Percentiles rank a stretch among this genome's conserved stretches.
phyloP scores from a whole-genome alignment of 441 rosid genomes.

The Jatropha multifida region DNA sequence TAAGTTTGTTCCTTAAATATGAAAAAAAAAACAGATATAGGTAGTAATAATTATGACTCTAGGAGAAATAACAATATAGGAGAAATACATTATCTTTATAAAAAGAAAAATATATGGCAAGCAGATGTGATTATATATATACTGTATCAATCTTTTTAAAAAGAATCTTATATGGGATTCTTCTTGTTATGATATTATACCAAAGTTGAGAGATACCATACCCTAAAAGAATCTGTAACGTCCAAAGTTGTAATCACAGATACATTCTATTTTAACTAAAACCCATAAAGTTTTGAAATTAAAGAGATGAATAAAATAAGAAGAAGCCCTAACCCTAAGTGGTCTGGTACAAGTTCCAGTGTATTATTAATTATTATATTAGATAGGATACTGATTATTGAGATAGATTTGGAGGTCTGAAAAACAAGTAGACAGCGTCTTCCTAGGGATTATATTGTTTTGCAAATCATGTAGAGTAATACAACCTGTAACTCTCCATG shows the following conservation, averaged over 20 bases:
- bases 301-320: background rate
- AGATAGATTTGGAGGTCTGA: slow-evolving; percentile 18
- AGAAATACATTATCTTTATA: slow-evolving; percentile 10
- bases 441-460: slow-evolving; percentile 37
- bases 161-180: slow-evolving; percentile 38
- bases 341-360: slow-evolving; percentile 24
- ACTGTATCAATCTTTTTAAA: slow-evolving; percentile 30
- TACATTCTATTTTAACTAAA: too few relatives aligned
- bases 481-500: slow-evolving; percentile 48
- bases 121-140: background rate
- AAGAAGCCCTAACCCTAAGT: background rate
- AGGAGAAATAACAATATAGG: too few relatives aligned
- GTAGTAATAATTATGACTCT: too few relatives aligned
- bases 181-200: slow-evolving; percentile 12
- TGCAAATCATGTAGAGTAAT: slow-evolving; percentile 38
- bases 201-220: slow-evolving; percentile 20
- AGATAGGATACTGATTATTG: slow-evolving; percentile 25
- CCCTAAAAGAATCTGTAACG: background rate
- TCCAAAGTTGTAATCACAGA: too few relatives aligned
- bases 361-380: slow-evolving; percentile 6
- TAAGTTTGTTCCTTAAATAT: too few relatives aligned
- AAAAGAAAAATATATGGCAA: slow-evolving; percentile 17
- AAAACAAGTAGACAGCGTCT: slow-evolving; percentile 28
- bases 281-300: too few relatives aligned
- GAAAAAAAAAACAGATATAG: too few relatives aligned